Evolutionary conservation across 441 rosid genomes (phyloP).

Genomic region (Gossypium schwendimanii): DNA sequence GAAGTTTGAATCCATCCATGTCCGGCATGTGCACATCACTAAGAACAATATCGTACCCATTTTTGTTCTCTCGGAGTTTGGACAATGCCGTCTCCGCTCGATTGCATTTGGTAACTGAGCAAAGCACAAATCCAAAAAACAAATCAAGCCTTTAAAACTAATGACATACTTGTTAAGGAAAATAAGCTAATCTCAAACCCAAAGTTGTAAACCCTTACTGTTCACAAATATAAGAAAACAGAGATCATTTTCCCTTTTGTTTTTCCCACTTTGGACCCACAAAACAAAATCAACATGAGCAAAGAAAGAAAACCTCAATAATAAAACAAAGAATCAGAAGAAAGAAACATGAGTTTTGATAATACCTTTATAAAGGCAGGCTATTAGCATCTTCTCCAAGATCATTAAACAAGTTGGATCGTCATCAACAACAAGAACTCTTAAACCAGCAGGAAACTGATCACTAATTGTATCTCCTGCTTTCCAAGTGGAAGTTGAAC

Average conservation of each 20-base stretch:
- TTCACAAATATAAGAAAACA: constrained; percentile 14
- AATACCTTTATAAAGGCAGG: constrained; percentile 70
- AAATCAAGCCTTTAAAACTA: constrained; percentile 12
- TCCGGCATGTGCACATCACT: constrained; percentile 99
- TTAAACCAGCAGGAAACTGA: constrained; percentile 69
- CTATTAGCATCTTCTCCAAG: constrained; percentile 77
- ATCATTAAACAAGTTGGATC: constrained; percentile 88
- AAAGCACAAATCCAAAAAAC: constrained; percentile 7
- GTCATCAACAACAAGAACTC: constrained; percentile 87
- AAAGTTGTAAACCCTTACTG: constrained; percentile 6
- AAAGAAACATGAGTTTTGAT: not conserved
- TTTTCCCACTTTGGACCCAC: not conserved
- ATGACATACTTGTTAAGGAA: not conserved
- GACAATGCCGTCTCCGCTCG: constrained; percentile 74
- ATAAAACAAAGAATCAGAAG: not conserved
- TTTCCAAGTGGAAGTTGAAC: constrained; percentile 39
- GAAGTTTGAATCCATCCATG: constrained; percentile 92
- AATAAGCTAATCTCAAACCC: constrained; percentile 1
- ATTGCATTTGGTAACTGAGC: constrained; percentile 74
- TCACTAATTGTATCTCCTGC: constrained; percentile 41
- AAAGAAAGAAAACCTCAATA: constrained; percentile 5
- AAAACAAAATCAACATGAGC: constrained; percentile 11
- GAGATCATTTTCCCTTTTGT: not conserved
- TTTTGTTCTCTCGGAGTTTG: constrained; percentile 53
- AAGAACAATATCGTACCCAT: constrained; percentile 75